A percentile compares a stretch with the other conserved stretches of the same genome.
Conservation (phyloP, 768 basidiomycete genomes). For the Dendrothele bispora region DNA sequence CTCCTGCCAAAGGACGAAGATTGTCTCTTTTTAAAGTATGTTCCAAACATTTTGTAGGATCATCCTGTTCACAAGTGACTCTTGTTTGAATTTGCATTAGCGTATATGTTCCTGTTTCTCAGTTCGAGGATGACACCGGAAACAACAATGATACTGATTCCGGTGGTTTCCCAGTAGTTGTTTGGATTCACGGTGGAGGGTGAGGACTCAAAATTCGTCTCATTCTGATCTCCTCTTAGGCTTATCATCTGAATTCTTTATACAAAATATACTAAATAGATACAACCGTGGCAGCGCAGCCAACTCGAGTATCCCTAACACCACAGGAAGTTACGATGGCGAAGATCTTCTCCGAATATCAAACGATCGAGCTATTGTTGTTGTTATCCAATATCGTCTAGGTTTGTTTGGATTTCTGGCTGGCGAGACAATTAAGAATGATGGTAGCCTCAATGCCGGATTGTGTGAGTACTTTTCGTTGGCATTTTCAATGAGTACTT, state of each 20-base stretch:
- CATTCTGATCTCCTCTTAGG: not conserved
- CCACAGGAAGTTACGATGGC: too few species aligned
- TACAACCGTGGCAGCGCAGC: conserved; percentile 30
- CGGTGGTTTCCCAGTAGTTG: conserved; percentile 37
- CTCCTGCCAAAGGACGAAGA: too few species aligned
- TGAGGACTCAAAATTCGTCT: not conserved
- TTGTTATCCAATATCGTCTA: conserved; percentile 43
- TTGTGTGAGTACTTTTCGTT: conserved; percentile 33
- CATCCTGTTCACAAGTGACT: not conserved
- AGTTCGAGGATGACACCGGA: too few species aligned
- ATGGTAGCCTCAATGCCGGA: conserved; percentile 48
- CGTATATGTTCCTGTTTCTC: too few species aligned
- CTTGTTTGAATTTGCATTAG: not conserved
- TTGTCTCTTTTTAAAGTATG: conserved; percentile 30
- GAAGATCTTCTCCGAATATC: conserved; percentile 36
- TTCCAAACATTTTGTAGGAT: not conserved
- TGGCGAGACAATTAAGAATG: conserved; percentile 38
- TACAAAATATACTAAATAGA: conserved; percentile 27
- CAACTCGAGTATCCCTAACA: too few species aligned
- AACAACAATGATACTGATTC: not conserved
- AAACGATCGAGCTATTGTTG: conserved; percentile 33
- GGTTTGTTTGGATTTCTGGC: conserved; percentile 44
- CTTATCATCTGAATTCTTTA: too few species aligned
- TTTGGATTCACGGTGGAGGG: conserved; percentile 45
- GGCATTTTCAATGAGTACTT: too few species aligned